Conservation (phyloP, 352 stramenopile species). For the Globisporangium carolinianum region DNA sequence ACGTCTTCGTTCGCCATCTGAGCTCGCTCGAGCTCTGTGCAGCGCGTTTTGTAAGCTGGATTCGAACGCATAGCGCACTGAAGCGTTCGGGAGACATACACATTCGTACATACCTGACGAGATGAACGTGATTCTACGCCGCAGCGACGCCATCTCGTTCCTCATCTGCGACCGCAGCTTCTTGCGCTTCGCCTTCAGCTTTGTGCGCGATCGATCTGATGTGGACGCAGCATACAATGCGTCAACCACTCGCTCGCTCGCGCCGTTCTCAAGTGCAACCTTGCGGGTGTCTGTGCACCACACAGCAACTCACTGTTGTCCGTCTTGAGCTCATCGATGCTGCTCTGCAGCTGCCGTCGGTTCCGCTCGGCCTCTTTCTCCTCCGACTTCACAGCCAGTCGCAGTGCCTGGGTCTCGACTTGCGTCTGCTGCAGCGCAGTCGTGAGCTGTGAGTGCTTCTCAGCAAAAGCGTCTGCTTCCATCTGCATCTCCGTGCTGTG, state of each 20-base stretch:
- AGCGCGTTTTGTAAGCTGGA: conserved; percentile 1
- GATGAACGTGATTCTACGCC: conserved; percentile 27
- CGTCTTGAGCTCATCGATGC: conserved; percentile 21
- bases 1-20: conserved; percentile 47
- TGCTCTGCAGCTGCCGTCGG: conserved; percentile 22
- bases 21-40: conserved; percentile 31
- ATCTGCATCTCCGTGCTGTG: conserved; percentile 28
- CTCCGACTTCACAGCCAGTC: conserved; percentile 23
- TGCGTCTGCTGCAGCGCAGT: conserved; percentile 17
- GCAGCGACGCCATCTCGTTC: conserved; percentile 39
- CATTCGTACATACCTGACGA: conserved; percentile 17
- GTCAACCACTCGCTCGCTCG: background rate
- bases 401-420: conserved; percentile 20
- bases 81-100: background rate
- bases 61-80: background rate
- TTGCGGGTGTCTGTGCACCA: background rate
- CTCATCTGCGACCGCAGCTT: conserved; percentile 37
- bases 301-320: conserved; percentile 27
- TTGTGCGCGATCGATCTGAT: conserved; percentile 14
- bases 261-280: background rate
- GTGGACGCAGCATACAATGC: background rate
- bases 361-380: conserved; percentile 27
- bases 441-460: conserved; percentile 23
- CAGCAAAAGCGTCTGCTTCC: conserved; percentile 21
- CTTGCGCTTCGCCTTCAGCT: conserved; percentile 38